Base-by-base conservation (phyloP, 495 filamentous ascomycete genomes). In the Daldinia loculata region DNA sequence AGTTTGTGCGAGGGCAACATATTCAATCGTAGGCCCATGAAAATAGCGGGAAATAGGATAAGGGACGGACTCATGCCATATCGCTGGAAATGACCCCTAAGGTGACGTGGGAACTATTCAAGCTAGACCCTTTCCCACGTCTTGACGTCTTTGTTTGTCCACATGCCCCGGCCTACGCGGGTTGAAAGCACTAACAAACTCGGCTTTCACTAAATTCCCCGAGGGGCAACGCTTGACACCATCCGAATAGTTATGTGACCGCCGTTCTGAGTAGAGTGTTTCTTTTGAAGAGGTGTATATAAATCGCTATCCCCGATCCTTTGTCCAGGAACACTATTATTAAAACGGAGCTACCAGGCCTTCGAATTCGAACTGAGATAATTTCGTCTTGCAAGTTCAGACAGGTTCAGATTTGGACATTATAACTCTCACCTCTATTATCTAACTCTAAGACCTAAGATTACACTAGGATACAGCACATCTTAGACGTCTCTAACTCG, bases 151-250 rank as follows among this genome's bases (percentile, higher is more conserved):
- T 53, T 53, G 50, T 53, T 4, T 53, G 4, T 6, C 26, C 50
- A 53, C 50, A 53, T 30, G 8, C 43, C 43, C 9, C 17, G 3
- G 24, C 6, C 9, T 53, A 53, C 50, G 17, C 22, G 3, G 3
- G 14, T 15, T 53, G 12, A 53, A 53, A 53, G 50, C 24, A 53
- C 50, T 4, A 30, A 30, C 27, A 30, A 6, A 53, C 27, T 11
- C 14, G 50, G 24, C 50, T 53, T 53, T 53, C 50, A 53, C 50
- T 9, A n/a, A 19, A 48, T 48, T 53, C 26, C 50, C 12, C 24
- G 50, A 53, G 50, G 12, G 50, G 50, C 24, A 30, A 52, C 3
- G 12, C 3, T 1, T 36, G 9, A 22, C 19, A 36, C n/a, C 1
- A 17, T 56, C n/a, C 6, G 19, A 7, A 22, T 19, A 15, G 8